Base-by-base conservation (phyloP, 2,329 filamentous ascomycete genomes). In the Calycina marina region DNA sequence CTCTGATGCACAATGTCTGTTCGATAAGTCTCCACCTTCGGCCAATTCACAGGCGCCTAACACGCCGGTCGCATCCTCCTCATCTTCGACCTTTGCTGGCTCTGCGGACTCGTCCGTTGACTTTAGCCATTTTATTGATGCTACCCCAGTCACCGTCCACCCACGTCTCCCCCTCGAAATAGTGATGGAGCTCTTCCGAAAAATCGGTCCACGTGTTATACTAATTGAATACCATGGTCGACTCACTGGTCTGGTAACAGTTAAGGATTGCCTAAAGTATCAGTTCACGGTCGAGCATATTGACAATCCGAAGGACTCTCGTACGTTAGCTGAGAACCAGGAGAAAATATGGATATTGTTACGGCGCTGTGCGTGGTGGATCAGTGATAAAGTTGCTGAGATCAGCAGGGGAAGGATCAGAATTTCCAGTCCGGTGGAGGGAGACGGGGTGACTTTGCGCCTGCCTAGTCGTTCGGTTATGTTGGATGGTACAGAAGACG, bases 111-210 rank as follows among this genome's bases (percentile, higher is more conserved):
- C 68, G 0, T 64, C 64, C 1, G 58, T 94, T 18, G 83, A 96
- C 51, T 82, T 98, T 44, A 78, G 76, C 46, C 75, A 80, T 29
- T 96, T 88, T 50, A 77, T 93, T 32, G 88, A 98, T 52, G 68
- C 77, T 6, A 93, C 86, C 0, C 90, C 90, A 0, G 72, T 98
- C 2, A 81, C 85, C 0, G 86, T 86, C 1, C 90, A 98, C 50
- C 90, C 90, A 1, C 75, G 84, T 2, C 71, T 96, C 1, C 81
- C 88, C 0, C 72, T 98, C 0, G 90, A 98, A 57, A 98, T 90
- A 0, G 88, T 93, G 18, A 94, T 98, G 85, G 90, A 98, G 51
- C 66, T 98, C 8, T 98, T 98, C 63, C 88, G 88, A 55, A 98
- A 96, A 60, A 92, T 98, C 53, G 90, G 90, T 0, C 90, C 88